These are phyloP conservation scores for Colletotrichum simmondsii DNA, from an alignment of 2,329 filamentous ascomycete genomes.

Conservation along the genomic window DNA sequence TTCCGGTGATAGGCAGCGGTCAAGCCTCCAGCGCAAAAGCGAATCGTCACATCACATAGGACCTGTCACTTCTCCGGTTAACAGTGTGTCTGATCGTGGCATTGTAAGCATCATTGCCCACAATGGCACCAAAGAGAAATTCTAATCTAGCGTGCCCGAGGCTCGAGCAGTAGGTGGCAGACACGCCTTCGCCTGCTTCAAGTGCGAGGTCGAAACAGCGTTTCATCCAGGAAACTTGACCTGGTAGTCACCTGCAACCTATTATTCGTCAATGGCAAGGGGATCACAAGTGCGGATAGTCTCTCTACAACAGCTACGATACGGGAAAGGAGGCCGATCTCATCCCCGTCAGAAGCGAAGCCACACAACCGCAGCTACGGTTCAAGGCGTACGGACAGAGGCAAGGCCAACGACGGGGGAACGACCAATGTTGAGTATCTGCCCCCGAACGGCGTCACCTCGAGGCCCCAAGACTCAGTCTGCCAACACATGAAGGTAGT, in stretches of 20 bases:
- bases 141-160: background rate
- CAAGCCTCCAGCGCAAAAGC: background rate
- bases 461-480: too few species aligned
- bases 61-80: background rate
- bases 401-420: too few species aligned
- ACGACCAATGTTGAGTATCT: too few species aligned
- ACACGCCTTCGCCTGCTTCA: constrained; percentile 6
- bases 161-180: background rate
- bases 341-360: background rate
- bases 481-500: too few species aligned
- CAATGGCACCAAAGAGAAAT: background rate
- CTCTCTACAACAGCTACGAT: background rate
- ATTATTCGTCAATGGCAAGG: background rate
- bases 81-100: background rate
- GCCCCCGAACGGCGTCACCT: too few species aligned
- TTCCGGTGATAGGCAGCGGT: background rate
- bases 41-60: background rate
- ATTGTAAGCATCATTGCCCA: background rate
- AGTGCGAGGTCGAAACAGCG: constrained; percentile 33
- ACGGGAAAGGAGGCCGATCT: background rate
- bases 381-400: too few species aligned
- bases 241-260: background rate
- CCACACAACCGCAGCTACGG: background rate
- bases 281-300: background rate
- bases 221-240: background rate